Conservation (phyloP, 306 rosid genomes). For the Cicer arietinum region DNA sequence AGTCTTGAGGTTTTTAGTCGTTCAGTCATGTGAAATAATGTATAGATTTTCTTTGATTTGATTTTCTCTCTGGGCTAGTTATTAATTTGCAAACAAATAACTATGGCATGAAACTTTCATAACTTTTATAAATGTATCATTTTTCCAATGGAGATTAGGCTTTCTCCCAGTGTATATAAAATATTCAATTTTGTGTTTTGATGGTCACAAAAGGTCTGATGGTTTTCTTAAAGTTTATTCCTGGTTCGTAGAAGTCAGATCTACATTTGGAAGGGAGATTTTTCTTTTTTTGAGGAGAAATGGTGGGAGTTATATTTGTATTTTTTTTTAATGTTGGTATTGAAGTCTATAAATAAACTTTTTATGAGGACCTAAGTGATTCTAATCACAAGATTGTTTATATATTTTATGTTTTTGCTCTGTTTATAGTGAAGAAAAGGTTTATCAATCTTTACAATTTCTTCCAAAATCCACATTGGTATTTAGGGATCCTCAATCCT, state of each 20-base stretch:
- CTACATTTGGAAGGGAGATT: background rate
- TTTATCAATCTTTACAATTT: slow-evolving; percentile 27
- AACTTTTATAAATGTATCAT: background rate
- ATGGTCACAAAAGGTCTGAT: background rate
- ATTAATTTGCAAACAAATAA: slow-evolving; percentile 17
- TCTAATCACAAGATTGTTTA: slow-evolving; percentile 16
- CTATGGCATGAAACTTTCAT: slow-evolving; percentile 3
- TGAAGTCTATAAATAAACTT: background rate
- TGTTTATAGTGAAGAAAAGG: slow-evolving; percentile 13
- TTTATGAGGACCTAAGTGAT: slow-evolving; percentile 5
- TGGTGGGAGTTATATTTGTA: background rate
- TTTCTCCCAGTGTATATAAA: slow-evolving; percentile 12
- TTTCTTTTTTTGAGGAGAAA: background rate
- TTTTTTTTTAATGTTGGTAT: slow-evolving; percentile 25
- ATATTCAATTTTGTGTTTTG: slow-evolving; percentile 8
- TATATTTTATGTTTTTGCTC: slow-evolving; percentile 21
- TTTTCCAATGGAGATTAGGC: slow-evolving; percentile 2
- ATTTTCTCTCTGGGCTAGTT: background rate
- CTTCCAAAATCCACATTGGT: slow-evolving; percentile 3
- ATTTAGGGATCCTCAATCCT: slow-evolving; percentile 30
- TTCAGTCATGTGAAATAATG: background rate
- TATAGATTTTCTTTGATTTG: slow-evolving; percentile 15
- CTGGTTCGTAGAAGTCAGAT: slow-evolving; percentile 15
- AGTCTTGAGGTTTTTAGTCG: background rate
- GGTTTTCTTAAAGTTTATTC: slow-evolving; percentile 28